A percentile compares a stretch with the other conserved stretches of the same genome.
Evolutionary conservation across 1,284 basidiomycete genomes (phyloP).

Genomic region (Rhodofomes roseus): DNA sequence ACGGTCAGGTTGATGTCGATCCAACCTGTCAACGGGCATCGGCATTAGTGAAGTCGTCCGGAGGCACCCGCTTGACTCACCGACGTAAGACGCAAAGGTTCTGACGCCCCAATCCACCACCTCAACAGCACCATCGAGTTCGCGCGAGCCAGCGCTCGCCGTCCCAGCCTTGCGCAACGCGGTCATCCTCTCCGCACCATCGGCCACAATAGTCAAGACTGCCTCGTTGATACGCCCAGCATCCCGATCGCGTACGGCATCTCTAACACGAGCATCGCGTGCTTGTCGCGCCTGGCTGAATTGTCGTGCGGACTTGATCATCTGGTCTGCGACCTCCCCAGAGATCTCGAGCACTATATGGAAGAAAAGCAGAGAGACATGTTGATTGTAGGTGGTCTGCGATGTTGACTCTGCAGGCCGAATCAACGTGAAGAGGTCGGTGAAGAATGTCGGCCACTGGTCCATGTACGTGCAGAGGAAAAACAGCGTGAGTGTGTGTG

Average conservation of each 20-base stretch:
- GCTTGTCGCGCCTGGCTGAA: slow-evolving; percentile 68
- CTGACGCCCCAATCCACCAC: slow-evolving; percentile 87
- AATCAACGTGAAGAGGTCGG: slow-evolving; percentile 74
- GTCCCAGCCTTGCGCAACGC: slow-evolving; percentile 48
- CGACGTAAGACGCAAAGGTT: slow-evolving; percentile 92
- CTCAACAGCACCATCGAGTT: slow-evolving; percentile 66
- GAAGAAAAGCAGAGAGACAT: slow-evolving; percentile 83
- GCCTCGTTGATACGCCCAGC: slow-evolving; percentile 86
- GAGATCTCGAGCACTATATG: slow-evolving; percentile 89
- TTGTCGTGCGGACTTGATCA: slow-evolving; percentile 80
- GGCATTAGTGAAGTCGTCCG: background rate
- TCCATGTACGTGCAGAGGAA: slow-evolving; percentile 88
- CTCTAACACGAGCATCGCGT: slow-evolving; percentile 81
- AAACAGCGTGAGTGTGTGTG: slow-evolving; percentile 93
- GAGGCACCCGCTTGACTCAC: slow-evolving; percentile 49
- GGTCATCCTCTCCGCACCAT: slow-evolving; percentile 62
- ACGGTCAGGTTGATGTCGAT: slow-evolving; percentile 97
- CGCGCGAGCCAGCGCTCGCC: slow-evolving; percentile 38
- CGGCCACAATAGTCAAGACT: slow-evolving; percentile 80
- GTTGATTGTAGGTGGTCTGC: slow-evolving; percentile 64
- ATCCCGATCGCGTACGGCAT: slow-evolving; percentile 88
- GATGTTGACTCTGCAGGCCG: slow-evolving; percentile 53
- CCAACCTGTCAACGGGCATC: slow-evolving; percentile 67
- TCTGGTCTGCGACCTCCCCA: slow-evolving; percentile 88
- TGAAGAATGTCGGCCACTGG: slow-evolving; percentile 82